Evolutionary conservation across 345 rosid genomes (phyloP).

Genomic region (Hibiscus trionum): DNA sequence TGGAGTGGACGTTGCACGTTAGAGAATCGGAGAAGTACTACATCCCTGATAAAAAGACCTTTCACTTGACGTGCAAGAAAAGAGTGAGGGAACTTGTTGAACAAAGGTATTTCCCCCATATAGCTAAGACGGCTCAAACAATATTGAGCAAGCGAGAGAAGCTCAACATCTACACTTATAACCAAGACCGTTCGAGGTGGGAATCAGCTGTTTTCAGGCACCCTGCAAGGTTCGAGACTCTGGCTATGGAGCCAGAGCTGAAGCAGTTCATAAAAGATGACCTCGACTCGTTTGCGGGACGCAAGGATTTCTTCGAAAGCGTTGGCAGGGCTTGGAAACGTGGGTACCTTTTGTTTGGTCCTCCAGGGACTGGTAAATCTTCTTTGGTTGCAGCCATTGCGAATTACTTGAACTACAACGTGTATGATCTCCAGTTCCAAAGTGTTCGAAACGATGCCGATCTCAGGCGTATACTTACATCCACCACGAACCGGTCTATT

Average conservation of each 20-base stretch:
- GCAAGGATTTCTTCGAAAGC: conserved; percentile 3
- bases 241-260: conserved; percentile 10
- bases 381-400: conserved; percentile 16
- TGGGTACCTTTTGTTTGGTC: conserved; percentile 17
- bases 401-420: background rate
- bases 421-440: conserved; percentile 16
- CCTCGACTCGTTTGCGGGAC: conserved; percentile 2
- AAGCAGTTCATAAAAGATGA: conserved; percentile 7
- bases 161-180: conserved; percentile 27
- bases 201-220: conserved; percentile 6
- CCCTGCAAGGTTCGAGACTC: conserved; percentile 8
- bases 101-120: conserved; percentile 14
- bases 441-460: conserved; percentile 13
- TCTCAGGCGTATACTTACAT: conserved; percentile 4
- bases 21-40: conserved; percentile 11
- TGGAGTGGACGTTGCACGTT: conserved; percentile 20
- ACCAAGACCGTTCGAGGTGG: conserved; percentile 11
- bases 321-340: conserved; percentile 20
- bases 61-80: conserved; percentile 20
- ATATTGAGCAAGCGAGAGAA: conserved; percentile 15
- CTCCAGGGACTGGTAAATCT: conserved; percentile 16
- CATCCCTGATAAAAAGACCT: conserved; percentile 5
- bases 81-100: conserved; percentile 9
- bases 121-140: conserved; percentile 6
- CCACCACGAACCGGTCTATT: conserved; percentile 12